Evolutionary conservation across 1,139 yeast species (phyloP).

Genomic region (Candida sp.): DNA sequence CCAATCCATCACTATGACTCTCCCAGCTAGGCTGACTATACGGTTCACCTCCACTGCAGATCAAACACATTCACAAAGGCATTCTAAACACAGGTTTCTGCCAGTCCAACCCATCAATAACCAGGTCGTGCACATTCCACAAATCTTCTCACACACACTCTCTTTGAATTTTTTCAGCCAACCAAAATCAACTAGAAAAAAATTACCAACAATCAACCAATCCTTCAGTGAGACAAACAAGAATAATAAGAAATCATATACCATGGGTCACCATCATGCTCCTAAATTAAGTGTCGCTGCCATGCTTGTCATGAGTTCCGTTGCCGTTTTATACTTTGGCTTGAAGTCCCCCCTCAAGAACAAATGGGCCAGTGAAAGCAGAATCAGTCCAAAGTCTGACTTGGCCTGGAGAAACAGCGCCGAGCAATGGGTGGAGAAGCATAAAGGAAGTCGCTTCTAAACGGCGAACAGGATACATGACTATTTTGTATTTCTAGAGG

Average conservation of each 20-base stretch:
- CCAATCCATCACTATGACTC: too few species aligned
- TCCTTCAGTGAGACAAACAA: too few species aligned
- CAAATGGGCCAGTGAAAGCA: constrained; percentile 45
- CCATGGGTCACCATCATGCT: constrained; percentile 31
- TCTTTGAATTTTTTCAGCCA: constrained; percentile 7
- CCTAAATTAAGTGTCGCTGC: constrained; percentile 48
- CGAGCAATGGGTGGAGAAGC: constrained; percentile 48
- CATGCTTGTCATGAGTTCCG: constrained; percentile 51
- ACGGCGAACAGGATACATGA: too few species aligned
- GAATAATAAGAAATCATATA: neutral
- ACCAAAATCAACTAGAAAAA: constrained; percentile 16
- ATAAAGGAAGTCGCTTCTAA: constrained; percentile 13
- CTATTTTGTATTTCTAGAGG: neutral
- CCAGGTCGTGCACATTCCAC: neutral
- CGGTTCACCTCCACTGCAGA: too few species aligned
- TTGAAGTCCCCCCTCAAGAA: constrained; percentile 52
- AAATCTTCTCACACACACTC: neutral
- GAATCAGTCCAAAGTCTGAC: constrained; percentile 54
- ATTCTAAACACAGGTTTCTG: too few species aligned
- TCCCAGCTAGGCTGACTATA: too few species aligned
- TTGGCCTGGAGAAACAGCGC: constrained; percentile 58
- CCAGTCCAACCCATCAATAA: neutral
- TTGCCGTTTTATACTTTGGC: constrained; percentile 37
- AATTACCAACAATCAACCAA: neutral
- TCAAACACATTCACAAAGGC: too few species aligned